phyloP scores from a whole-genome alignment of 1,284 basidiomycete genomes.

The Puccinia novopanici region DNA sequence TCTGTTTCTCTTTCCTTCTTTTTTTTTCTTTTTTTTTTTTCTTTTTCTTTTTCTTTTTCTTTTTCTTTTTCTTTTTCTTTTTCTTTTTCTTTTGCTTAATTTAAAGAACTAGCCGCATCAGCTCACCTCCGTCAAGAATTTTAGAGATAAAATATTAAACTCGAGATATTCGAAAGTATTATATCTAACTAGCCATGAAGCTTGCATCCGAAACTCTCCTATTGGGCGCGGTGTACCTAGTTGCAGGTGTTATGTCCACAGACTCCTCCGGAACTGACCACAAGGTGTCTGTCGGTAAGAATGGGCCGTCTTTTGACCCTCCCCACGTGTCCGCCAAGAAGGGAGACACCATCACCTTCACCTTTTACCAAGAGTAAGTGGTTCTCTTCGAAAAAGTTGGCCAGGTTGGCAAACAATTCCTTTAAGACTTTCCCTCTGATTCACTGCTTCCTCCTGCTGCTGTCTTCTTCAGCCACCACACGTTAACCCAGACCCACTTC shows the following conservation, averaged over 20 bases:
- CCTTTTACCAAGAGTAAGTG: constrained; percentile 40
- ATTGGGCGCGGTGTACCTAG: background rate
- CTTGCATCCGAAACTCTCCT: background rate
- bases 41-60: background rate
- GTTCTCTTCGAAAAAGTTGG: background rate
- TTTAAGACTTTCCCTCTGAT: background rate
- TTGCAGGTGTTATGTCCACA: background rate
- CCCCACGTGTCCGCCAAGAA: constrained; percentile 34
- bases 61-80: no score
- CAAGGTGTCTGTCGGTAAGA: constrained; percentile 32
- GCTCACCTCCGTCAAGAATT: no score
- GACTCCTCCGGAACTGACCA: constrained; percentile 15
- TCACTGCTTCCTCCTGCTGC: background rate
- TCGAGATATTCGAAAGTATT: no score
- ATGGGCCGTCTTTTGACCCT: constrained; percentile 25
- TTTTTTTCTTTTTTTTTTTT: no score
- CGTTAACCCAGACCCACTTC: constrained; percentile 49
- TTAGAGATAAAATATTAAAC: background rate
- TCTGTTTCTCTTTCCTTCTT: no score
- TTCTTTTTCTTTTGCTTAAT: no score
- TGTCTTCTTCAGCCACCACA: constrained; percentile 25
- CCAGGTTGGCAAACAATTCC: background rate
- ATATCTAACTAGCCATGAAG: background rate
- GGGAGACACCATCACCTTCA: constrained; percentile 46
- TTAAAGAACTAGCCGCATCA: background rate